Evolutionary conservation across 2,329 filamentous ascomycete species (phyloP), one percentile per base, ranked within the genome.

Genomic region (Penicillium fuscoglaucum): DNA sequence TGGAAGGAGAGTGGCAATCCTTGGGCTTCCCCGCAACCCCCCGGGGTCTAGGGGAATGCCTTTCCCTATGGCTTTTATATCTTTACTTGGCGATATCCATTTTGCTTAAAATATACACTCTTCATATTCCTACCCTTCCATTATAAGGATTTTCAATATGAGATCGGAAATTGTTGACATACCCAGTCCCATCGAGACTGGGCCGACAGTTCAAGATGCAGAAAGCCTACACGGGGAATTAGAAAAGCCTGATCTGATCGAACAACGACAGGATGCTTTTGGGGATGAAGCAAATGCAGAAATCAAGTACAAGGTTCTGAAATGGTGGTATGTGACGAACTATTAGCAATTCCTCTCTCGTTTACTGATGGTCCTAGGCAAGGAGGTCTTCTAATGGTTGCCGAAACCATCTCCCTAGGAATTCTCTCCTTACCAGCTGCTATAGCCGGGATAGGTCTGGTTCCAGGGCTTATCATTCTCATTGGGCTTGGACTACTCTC

Each of bases 381-480:
- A 39, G 35, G 35, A n/a, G 35, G 35, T 10, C 35, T 39, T n/a
- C 35, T 84, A 57, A 83, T 85, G 79, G 77, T 84, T 33, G 83
- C 82, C 9, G 83, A 84, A 63, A 83, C 81, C 7, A 79, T 84
- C 19, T 83, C 80, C 10, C 73, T 84, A 4, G 83, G 83, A 10
- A 80, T 84, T 33, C 75, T 85, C 6, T 81, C 81, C 4, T 73
- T 85, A 4, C 83, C 83, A 4, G 74, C 78, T 45, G 80, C 79
- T 3, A 74, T 84, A n/a, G 79, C 82, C 0, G 70, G 72, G 1
- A 66, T 85, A 40, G 83, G 83, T 7, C 70, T 85, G 61, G 75
- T 83, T 12, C 80, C 82, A 66, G 82, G 80, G 17, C 66, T 83
- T 12, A 74, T 85, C 47, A 70, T 83, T 29, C 80, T 82, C 54